phyloP scores from a whole-genome alignment of 192 early-diverging fungal species.

The Entrophospora sp. region DNA sequence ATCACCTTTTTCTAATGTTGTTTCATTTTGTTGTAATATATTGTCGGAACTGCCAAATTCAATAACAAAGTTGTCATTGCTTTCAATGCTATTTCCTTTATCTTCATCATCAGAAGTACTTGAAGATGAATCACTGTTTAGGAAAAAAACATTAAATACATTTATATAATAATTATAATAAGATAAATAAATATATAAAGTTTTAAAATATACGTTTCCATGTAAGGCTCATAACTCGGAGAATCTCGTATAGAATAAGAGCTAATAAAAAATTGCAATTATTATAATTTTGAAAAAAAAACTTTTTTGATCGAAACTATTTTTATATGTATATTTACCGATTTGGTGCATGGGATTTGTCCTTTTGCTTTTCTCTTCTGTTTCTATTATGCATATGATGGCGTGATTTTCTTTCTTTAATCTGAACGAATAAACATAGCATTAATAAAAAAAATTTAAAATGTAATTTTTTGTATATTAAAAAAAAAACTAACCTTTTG shows the following conservation, averaged over 20 bases:
- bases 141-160: too few relatives aligned
- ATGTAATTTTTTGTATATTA: neutral
- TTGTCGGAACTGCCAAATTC: conserved; percentile 25
- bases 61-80: conserved; percentile 24
- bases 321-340: too few relatives aligned
- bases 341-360: too few relatives aligned
- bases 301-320: too few relatives aligned
- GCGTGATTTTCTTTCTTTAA: neutral
- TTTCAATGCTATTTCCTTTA: neutral
- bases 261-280: too few relatives aligned
- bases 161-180: too few relatives aligned
- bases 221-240: conserved; percentile 33
- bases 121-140: conserved; percentile 5
- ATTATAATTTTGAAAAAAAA: too few relatives aligned
- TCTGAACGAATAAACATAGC: neutral
- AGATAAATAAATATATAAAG: neutral
- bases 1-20: too few relatives aligned
- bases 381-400: neutral
- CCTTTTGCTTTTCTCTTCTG: too few relatives aligned
- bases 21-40: too few relatives aligned
- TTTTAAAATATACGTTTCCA: conserved; percentile 8
- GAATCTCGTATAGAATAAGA: conserved; percentile 17
- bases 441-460: neutral
- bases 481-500: conserved; percentile 19
- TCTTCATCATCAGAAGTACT: conserved; percentile 22